Percentiles rank a stretch among this genome's conserved stretches.
These are phyloP conservation scores for Fusarium pseudocircinatum DNA, from an alignment of 2,329 filamentous ascomycete species.

Conservation along the genomic window DNA sequence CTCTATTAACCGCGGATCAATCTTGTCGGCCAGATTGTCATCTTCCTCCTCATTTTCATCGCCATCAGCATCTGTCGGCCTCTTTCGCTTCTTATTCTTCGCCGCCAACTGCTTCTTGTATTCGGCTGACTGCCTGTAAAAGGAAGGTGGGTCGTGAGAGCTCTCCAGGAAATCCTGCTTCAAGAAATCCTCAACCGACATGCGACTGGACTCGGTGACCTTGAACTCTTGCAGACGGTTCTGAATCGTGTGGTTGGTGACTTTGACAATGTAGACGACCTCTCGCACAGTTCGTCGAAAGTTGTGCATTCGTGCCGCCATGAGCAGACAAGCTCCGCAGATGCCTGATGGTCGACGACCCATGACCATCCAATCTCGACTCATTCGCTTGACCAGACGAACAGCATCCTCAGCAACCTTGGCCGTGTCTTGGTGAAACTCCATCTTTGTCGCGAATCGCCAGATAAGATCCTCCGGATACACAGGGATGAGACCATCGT, in stretches of 20 bases:
- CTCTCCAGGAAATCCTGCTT: constrained; percentile 77
- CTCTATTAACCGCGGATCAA: constrained; percentile 34
- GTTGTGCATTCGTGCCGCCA: constrained; percentile 98
- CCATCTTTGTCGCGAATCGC: constrained; percentile 89
- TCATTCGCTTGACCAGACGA: constrained; percentile 90
- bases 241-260: constrained; percentile 91
- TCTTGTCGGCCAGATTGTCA: constrained; percentile 8
- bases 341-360: constrained; percentile 93
- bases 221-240: constrained; percentile 94
- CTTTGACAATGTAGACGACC: constrained; percentile 98
- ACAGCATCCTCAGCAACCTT: constrained; percentile 90
- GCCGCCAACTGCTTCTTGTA: constrained; percentile 63
- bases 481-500: constrained; percentile 72
- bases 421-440: constrained; percentile 84
- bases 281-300: constrained; percentile 92
- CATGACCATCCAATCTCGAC: constrained; percentile 95
- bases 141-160: constrained; percentile 82
- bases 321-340: constrained; percentile 91
- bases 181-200: constrained; percentile 89
- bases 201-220: constrained; percentile 80
- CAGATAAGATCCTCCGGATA: constrained; percentile 91
- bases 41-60: constrained; percentile 26
- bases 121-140: constrained; percentile 73
- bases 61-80: constrained; percentile 44
- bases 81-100: constrained; percentile 60